These are phyloP conservation scores for Talaromyces proteolyticus DNA, from an alignment of 495 filamentous ascomycete species.

Conservation along the genomic window DNA sequence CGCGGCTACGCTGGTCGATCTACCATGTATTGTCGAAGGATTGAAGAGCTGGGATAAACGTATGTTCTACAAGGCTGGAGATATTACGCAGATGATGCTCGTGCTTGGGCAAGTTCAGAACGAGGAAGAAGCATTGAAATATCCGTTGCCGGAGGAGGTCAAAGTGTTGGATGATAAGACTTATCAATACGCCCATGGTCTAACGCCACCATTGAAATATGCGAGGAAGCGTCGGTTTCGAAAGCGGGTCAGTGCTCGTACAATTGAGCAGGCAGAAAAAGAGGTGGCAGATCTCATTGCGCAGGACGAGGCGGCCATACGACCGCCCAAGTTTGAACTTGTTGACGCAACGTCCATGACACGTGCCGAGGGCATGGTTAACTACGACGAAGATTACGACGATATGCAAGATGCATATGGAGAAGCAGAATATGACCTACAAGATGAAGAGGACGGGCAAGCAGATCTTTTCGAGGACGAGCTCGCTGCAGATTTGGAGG, in stretches of 20 bases:
- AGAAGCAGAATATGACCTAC: conserved; percentile 49
- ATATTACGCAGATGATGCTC: conserved; percentile 92
- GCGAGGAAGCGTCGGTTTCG: conserved; percentile 82
- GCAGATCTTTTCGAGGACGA: conserved; percentile 51
- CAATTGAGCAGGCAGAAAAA: conserved; percentile 83
- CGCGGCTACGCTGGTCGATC: conserved; percentile 76
- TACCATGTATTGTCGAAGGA: conserved; percentile 87
- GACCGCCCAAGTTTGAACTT: conserved; percentile 52
- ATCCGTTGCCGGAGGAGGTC: conserved; percentile 60
- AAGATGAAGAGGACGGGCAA: conserved; percentile 28
- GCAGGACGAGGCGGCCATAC: conserved; percentile 56
- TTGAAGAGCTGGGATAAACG: conserved; percentile 97
- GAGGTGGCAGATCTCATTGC: conserved; percentile 72
- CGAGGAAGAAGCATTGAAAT: conserved; percentile 67
- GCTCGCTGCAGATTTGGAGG: conserved; percentile 48
- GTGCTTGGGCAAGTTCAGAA: conserved; percentile 64
- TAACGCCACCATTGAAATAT: conserved; percentile 87
- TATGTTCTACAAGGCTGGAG: conserved; percentile 86
- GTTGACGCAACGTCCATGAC: conserved; percentile 54
- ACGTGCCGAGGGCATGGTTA: conserved; percentile 40
- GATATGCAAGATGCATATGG: conserved; percentile 47
- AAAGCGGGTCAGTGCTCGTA: conserved; percentile 65
- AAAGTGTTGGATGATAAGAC: conserved; percentile 50
- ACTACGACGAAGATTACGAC: conserved; percentile 40
- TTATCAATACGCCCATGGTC: conserved; percentile 81